A percentile compares a stretch with the other conserved stretches of the same genome.
phyloP scores from a whole-genome alignment of 208 protist species.

The Trypanosoma congolense region DNA sequence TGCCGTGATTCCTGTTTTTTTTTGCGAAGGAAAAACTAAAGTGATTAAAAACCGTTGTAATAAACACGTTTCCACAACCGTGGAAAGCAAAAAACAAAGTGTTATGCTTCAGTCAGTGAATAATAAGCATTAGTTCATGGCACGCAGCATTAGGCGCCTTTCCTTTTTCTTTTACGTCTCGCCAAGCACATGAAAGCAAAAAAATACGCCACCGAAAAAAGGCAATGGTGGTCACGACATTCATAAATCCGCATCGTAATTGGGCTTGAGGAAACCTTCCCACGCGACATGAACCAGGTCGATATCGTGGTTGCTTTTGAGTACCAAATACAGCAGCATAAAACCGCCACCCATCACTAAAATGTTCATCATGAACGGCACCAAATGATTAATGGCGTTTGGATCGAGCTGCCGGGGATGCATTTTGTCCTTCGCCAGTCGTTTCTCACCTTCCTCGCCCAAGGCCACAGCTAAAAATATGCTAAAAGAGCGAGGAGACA shows the following conservation, averaged over 20 bases:
- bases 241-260: slow-evolving; percentile 25
- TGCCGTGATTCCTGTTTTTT: no score
- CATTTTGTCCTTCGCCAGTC: not conserved
- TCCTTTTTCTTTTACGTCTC: no score
- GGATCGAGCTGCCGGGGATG: not conserved
- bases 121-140: no score
- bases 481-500: no score
- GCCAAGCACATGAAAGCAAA: no score
- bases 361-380: not conserved
- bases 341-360: slow-evolving; percentile 11
- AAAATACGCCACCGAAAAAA: no score
- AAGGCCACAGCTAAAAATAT: no score
- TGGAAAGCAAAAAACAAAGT: not conserved
- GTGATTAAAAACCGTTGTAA: no score
- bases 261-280: slow-evolving; percentile 18
- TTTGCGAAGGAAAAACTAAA: no score
- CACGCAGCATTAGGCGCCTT: no score
- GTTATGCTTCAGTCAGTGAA: no score
- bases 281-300: slow-evolving; percentile 15
- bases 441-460: no score
- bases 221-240: not conserved
- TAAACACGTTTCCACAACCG: slow-evolving; percentile 8
- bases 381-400: not conserved
- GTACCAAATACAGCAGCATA: slow-evolving; percentile 8
- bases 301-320: slow-evolving; percentile 17